Evolutionary conservation across 1,284 basidiomycete genomes (phyloP).

Genomic region (Leccinum cinnamomeum): DNA sequence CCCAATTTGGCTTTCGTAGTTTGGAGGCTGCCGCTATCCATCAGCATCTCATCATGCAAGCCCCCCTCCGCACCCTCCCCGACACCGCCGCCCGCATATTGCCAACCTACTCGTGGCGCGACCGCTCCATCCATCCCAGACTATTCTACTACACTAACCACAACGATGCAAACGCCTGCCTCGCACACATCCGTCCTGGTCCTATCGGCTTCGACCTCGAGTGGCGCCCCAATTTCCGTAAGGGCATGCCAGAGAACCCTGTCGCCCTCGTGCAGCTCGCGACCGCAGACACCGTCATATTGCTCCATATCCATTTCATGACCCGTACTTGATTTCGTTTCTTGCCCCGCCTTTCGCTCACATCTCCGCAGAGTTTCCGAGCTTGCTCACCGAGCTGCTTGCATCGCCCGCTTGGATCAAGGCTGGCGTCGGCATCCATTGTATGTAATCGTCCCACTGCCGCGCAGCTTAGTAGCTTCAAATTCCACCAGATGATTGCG

Average conservation of each 20-base stretch:
- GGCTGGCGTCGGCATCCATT: conserved; percentile 68
- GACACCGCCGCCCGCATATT: neutral
- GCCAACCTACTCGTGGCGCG: conserved; percentile 30
- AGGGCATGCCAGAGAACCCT: conserved; percentile 55
- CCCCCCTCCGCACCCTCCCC: conserved; percentile 4
- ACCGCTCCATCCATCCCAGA: conserved; percentile 4
- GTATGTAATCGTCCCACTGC: conserved; percentile 38
- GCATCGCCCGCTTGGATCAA: conserved; percentile 53
- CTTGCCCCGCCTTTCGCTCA: conserved; percentile 4
- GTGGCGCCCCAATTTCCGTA: conserved; percentile 62
- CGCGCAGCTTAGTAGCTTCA: neutral
- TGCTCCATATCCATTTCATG: conserved; percentile 67
- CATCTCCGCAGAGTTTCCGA: conserved; percentile 51
- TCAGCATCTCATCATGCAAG: conserved; percentile 16
- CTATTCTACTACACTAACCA: conserved; percentile 29
- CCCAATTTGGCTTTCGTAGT: conserved; percentile 17
- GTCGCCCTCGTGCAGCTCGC: conserved; percentile 73
- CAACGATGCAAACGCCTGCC: conserved; percentile 22
- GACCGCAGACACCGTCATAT: conserved; percentile 48
- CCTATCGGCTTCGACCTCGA: conserved; percentile 72
- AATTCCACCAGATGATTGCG: conserved; percentile 52
- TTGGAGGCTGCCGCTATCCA: conserved; percentile 10
- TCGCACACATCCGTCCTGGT: conserved; percentile 29
- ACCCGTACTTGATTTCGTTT: conserved; percentile 39
- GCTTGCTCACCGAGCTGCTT: conserved; percentile 49